Base-by-base conservation (phyloP, 306 rosid genomes). In the Cajanus cajan region DNA sequence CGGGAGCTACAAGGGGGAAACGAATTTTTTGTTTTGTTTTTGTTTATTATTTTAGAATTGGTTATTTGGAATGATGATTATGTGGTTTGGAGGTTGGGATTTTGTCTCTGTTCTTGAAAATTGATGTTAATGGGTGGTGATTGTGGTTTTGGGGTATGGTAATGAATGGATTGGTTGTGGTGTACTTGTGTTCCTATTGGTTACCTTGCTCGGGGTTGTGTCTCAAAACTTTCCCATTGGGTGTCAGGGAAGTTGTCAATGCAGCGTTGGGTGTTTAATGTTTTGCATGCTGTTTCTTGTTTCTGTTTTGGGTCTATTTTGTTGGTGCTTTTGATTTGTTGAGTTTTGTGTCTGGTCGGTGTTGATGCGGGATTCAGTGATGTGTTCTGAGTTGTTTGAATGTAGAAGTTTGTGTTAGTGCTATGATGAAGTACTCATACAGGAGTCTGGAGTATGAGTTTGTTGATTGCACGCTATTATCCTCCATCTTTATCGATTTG, bases 321-420 rank as follows among this genome's bases (percentile, higher is more conserved):
- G 43, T 1, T 74, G 3, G 34, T 50, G 21, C n/a, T 62, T 62
- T 0, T 51, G 28, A 80, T 71, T 66, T 51, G 40, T 2, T 50
- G 54, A 24, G 18, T 33, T 52, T 62, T 18, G 7, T 33, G 7
- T 43, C 66, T 64, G 14, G 36, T 25, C 54, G 4, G 22, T 13
- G 6, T 10, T 22, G 13, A 2, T 36, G 72, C 71, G 12, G 45
- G 50, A 69, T 44, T 76, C 15, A 7, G 33, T 15, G 14, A 39
- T 48, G 2, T 83, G 18, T 59, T 74, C 16, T 78, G 69, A 52
- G 15, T 55, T 62, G 68, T 61, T 45, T 71, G 25, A 48, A 81
- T 34, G 63, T 40, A 4, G 64, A 65, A 39, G 78, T 43, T 4
- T 55, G 74, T 37, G n/a, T 24, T 33, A 16, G 7, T 71, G 34